Conservation (phyloP, 2,329 filamentous ascomycete genomes). For the Xylaria sp. region DNA sequence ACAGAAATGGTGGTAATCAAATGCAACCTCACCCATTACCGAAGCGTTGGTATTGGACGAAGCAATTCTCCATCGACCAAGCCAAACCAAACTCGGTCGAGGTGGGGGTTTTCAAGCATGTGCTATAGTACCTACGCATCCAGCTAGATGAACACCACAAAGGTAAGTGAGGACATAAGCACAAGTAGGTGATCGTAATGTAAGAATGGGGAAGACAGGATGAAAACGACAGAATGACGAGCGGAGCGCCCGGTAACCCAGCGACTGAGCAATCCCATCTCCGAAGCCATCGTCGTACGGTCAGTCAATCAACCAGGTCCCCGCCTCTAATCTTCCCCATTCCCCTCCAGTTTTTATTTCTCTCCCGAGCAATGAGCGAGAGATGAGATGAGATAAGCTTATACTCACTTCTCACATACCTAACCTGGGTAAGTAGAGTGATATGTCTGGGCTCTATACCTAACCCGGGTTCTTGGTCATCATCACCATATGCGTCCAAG, state of each 20-base stretch:
- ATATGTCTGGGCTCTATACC: not conserved
- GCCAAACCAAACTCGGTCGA: slow-evolving; percentile 19
- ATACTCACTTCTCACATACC: slow-evolving; percentile 16
- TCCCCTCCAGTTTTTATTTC: not conserved
- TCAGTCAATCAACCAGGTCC: not conserved
- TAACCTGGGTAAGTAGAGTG: not conserved
- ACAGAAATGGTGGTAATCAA: slow-evolving; percentile 45
- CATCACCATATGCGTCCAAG: not conserved
- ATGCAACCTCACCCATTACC: slow-evolving; percentile 43
- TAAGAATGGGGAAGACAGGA: slow-evolving; percentile 1
- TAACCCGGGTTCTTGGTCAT: slow-evolving; percentile 12
- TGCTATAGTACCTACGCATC: not conserved
- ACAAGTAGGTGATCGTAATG: not conserved
- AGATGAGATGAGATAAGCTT: slow-evolving; percentile 40
- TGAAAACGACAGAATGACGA: not conserved
- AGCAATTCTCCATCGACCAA: not conserved
- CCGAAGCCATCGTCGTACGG: not conserved
- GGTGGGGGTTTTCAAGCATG: slow-evolving; percentile 17
- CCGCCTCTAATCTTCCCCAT: slow-evolving; percentile 1
- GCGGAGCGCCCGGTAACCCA: slow-evolving; percentile 1
- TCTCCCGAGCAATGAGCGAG: slow-evolving; percentile 1
- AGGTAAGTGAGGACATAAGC: slow-evolving; percentile 2
- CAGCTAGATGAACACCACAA: not conserved
- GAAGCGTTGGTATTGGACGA: slow-evolving; percentile 33
- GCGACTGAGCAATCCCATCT: not conserved